These are phyloP conservation scores for Fusarium gaditjirri DNA, from an alignment of 2,329 filamentous ascomycete species.

Conservation along the genomic window DNA sequence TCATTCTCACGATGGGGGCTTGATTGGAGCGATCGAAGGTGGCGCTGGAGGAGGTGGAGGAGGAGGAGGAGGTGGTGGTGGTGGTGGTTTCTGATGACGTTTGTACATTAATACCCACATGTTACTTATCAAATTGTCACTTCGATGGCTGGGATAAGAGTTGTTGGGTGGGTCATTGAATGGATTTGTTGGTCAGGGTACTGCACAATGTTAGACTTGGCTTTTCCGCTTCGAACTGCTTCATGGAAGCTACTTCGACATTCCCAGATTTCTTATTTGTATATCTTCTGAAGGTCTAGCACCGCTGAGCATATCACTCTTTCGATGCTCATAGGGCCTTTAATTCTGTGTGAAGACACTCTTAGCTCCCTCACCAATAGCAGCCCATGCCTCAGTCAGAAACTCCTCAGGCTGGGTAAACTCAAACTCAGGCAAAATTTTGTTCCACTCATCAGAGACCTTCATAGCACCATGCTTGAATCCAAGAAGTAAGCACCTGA, in stretches of 20 bases:
- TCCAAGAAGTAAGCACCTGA: conserved; percentile 14
- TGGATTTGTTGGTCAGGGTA: too few species aligned
- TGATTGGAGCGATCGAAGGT: background rate
- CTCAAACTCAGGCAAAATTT: conserved; percentile 55
- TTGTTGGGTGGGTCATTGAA: background rate
- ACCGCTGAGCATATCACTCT: background rate
- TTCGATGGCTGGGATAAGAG: background rate
- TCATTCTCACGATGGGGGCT: too few species aligned
- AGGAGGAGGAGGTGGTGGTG: background rate
- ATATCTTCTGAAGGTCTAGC: background rate
- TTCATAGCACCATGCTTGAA: conserved; percentile 41
- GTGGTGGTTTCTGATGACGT: background rate
- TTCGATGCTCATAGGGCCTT: background rate
- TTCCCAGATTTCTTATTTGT: background rate
- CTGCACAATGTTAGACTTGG: too few species aligned
- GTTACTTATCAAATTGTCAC: too few species aligned
- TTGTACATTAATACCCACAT: too few species aligned
- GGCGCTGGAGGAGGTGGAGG: background rate
- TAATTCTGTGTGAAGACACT: conserved; percentile 4
- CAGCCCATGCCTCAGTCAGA: conserved; percentile 46
- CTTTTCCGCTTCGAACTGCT: too few species aligned
- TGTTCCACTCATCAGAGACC: conserved; percentile 57
- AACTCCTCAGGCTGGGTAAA: conserved; percentile 57
- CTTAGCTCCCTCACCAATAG: conserved; percentile 20
- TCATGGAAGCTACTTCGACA: background rate